These are phyloP conservation scores for Penicillium paxilli DNA, from an alignment of 495 filamentous ascomycete species.

Conservation along the genomic window DNA sequence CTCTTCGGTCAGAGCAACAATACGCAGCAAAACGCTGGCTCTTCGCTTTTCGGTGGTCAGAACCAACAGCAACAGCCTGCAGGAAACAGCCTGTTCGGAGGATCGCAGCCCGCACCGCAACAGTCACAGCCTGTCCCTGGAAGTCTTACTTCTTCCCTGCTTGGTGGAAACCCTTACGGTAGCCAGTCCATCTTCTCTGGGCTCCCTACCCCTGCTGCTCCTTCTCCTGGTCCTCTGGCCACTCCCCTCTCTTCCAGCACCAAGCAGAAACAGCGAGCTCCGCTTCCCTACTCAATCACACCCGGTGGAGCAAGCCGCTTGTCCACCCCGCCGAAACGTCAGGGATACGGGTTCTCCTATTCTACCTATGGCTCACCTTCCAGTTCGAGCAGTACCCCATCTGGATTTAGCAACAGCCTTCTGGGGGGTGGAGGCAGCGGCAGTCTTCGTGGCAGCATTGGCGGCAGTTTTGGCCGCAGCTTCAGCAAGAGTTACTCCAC, in stretches of 20 bases:
- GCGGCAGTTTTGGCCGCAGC: slow-evolving; percentile 61
- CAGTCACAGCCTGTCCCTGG: slow-evolving; percentile 54
- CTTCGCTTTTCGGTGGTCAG: slow-evolving; percentile 64
- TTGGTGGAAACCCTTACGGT: slow-evolving; percentile 77
- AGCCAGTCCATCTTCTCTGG: slow-evolving; percentile 75
- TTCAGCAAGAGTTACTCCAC: slow-evolving; percentile 63
- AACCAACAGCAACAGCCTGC: slow-evolving; percentile 61
- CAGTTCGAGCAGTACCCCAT: slow-evolving; percentile 70
- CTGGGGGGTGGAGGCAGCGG: slow-evolving; percentile 51
- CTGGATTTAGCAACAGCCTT: slow-evolving; percentile 63
- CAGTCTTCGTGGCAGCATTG: slow-evolving; percentile 37
- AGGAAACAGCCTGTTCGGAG: slow-evolving; percentile 63
- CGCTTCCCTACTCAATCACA: slow-evolving; percentile 86
- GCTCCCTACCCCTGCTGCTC: slow-evolving; percentile 59
- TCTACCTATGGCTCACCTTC: slow-evolving; percentile 83
- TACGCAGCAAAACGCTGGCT: slow-evolving; percentile 39
- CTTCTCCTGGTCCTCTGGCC: slow-evolving; percentile 78
- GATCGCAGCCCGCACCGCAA: slow-evolving; percentile 50
- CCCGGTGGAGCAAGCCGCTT: slow-evolving; percentile 75
- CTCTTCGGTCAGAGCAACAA: slow-evolving; percentile 48
- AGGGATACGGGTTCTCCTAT: slow-evolving; percentile 85
- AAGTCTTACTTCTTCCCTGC: slow-evolving; percentile 74
- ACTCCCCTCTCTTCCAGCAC: slow-evolving; percentile 76
- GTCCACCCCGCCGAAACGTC: slow-evolving; percentile 75
- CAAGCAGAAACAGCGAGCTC: slow-evolving; percentile 71